These are phyloP conservation scores for Drosera spatulata DNA, from an alignment of 179 eudicot species.

Conservation along the genomic window DNA sequence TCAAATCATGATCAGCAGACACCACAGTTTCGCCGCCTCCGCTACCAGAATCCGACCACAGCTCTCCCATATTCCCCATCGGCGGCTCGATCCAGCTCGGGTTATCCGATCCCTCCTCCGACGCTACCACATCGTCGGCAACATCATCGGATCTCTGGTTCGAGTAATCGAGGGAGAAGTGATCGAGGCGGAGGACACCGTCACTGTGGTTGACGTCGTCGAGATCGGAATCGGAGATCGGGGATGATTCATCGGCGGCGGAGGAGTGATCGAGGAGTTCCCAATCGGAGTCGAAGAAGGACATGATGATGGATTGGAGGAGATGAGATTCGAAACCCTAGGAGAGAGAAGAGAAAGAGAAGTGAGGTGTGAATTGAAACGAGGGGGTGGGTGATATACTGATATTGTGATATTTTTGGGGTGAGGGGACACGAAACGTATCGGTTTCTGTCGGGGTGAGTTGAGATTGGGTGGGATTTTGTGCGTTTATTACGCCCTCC, in stretches of 20 bases:
- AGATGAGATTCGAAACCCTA: not conserved
- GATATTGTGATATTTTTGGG: too few species aligned
- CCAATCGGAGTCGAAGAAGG: conserved; percentile 2
- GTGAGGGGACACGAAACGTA: not conserved
- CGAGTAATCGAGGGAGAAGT: conserved; percentile 36
- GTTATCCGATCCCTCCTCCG: conserved; percentile 36
- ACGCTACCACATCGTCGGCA: not conserved
- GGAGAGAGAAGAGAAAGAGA: not conserved
- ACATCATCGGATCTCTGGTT: conserved; percentile 3
- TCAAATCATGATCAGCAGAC: not conserved
- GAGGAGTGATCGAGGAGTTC: conserved; percentile 8
- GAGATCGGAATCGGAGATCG: not conserved
- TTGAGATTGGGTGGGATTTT: too few species aligned
- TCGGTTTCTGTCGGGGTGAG: not conserved
- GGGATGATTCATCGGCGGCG: not conserved
- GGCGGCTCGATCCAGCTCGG: conserved; percentile 63
- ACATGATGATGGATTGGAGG: too few species aligned
- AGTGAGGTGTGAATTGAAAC: not conserved
- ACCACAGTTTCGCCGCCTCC: conserved; percentile 2
- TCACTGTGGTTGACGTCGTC: conserved; percentile 2
- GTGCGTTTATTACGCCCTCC: too few species aligned
- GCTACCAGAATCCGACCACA: conserved; percentile 38
- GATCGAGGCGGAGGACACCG: conserved; percentile 38
- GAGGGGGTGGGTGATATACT: too few species aligned
- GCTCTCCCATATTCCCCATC: conserved; percentile 11